Percentiles rank a stretch among this genome's conserved stretches.
Evolutionary conservation across 176 grass and related monocot genomes (phyloP).

Genomic region (Rhipidocladum racemiflorum): DNA sequence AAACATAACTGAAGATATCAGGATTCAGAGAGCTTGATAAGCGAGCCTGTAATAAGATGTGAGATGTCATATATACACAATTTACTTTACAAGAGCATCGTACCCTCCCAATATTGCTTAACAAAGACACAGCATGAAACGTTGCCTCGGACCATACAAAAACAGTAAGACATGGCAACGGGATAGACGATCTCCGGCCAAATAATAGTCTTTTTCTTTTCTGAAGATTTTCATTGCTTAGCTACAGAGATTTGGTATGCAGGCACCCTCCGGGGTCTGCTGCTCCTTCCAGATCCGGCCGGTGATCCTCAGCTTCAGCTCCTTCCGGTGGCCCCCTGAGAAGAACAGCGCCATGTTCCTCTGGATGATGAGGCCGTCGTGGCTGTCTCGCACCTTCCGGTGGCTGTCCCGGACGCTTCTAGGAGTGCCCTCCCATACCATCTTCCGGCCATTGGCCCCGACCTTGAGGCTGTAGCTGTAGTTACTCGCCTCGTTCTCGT

Average conservation of each 20-base stretch:
- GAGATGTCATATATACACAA: constrained; percentile 37
- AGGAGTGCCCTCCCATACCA: constrained; percentile 86
- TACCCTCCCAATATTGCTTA: constrained; percentile 36
- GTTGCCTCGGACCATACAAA: constrained; percentile 15
- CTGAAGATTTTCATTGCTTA: constrained; percentile 24
- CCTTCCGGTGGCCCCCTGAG: constrained; percentile 63
- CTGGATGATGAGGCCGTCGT: constrained; percentile 82
- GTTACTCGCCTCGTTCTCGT: constrained; percentile 74
- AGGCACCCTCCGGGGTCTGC: constrained; percentile 54
- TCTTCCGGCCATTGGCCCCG: constrained; percentile 67
- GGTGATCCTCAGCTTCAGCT: constrained; percentile 71
- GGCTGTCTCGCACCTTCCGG: constrained; percentile 73
- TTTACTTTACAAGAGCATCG: constrained; percentile 47
- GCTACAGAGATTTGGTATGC: constrained; percentile 60
- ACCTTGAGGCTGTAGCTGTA: constrained; percentile 90
- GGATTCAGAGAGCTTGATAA: constrained; percentile 15
- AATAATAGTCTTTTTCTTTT: neutral
- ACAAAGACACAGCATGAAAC: constrained; percentile 29
- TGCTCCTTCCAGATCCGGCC: constrained; percentile 76
- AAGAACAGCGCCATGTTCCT: constrained; percentile 94
- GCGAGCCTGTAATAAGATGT: constrained; percentile 24
- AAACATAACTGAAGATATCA: neutral
- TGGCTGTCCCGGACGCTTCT: constrained; percentile 82
- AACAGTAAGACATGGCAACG: constrained; percentile 2
- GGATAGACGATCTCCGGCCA: constrained; percentile 7